These are phyloP conservation scores for Xylariaceae sp. DNA, from an alignment of 2,329 filamentous ascomycete genomes.

Conservation along the genomic window DNA sequence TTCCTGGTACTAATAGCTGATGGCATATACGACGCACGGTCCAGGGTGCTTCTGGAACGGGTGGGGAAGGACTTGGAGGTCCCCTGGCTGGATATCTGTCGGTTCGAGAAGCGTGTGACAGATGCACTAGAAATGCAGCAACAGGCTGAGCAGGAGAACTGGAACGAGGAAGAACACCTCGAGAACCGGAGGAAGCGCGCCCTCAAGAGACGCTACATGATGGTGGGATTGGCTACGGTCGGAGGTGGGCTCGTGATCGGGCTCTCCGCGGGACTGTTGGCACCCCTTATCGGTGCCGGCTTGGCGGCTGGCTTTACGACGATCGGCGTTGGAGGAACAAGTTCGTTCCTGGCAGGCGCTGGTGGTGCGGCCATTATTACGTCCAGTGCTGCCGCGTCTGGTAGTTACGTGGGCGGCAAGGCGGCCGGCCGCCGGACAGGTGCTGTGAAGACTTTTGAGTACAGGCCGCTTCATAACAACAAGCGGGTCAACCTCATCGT, in stretches of 20 bases:
- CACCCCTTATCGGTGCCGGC: slow-evolving; percentile 89
- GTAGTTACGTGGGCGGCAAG: slow-evolving; percentile 76
- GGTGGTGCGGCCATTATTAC: slow-evolving; percentile 94
- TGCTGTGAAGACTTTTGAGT: slow-evolving; percentile 93
- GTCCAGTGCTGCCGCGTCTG: slow-evolving; percentile 78
- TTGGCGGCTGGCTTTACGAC: slow-evolving; percentile 92
- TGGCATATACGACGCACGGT: slow-evolving; percentile 85
- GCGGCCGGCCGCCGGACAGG: slow-evolving; percentile 86
- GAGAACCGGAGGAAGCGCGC: slow-evolving; percentile 76
- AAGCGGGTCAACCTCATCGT: slow-evolving; percentile 94
- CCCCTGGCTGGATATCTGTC: slow-evolving; percentile 86
- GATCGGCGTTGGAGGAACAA: slow-evolving; percentile 84
- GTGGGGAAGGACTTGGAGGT: slow-evolving; percentile 78
- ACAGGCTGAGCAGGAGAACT: slow-evolving; percentile 87
- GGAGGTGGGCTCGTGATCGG: slow-evolving; percentile 94
- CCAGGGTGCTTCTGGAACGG: slow-evolving; percentile 73
- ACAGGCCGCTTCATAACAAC: slow-evolving; percentile 93
- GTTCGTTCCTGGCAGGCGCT: slow-evolving; percentile 82
- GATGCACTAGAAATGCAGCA: slow-evolving; percentile 98
- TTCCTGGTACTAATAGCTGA: slow-evolving; percentile 97
- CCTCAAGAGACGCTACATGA: slow-evolving; percentile 76
- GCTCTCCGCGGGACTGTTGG: slow-evolving; percentile 83
- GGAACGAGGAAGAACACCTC: slow-evolving; percentile 95
- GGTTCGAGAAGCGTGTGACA: slow-evolving; percentile 94
- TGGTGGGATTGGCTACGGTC: slow-evolving; percentile 96